Base-by-base conservation (phyloP, 2,329 filamentous ascomycete species). In the Myriosclerotinia duriaeana region DNA sequence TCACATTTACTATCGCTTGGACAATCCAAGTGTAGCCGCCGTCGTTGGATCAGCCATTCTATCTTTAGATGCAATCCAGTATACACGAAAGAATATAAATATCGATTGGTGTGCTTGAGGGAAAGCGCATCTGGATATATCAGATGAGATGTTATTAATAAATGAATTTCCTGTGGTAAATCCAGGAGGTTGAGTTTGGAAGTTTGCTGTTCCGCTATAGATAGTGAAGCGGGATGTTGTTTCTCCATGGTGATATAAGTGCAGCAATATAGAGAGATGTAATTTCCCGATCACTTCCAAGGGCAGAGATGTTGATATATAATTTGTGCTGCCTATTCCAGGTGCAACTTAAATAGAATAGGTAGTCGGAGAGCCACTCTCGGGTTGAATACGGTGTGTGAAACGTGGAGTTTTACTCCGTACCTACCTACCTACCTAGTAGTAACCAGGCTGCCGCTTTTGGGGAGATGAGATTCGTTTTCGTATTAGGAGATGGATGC, bases 91-190 rank as follows among this genome's bases (percentile, higher is more conserved):
- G 76, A 72, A 78, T 87, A 88, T 75, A 91, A 88, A 73, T 89
- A 81, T 67, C 82, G 82, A 73, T 79, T 87, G 26, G 84, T 84
- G 74, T 91, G 88, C 73, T 91, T 91, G 20, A 91, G 78, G 0
- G 88, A 88, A 1, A 91, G 81, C 0, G 89, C 89, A 69, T 92
- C 89, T 0, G 89, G 89, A 69, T 91, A 91, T 42, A 83, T 83
- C 67, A 91, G 84, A 64, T 85, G 79, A 14, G 80, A 75, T 42
- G 84, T 79, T 65, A 91, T 87, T 60, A 85, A 80, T 1, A 89
- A 75, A 71, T 90, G 89, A n/a, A 91, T 80, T 72, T 92, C 89
- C 0, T 85, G 80, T 2, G 89, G 89, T 2, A 91, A 79, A 20
- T 58, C 44, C 62, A 69, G 50, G 22, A 69, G 12, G 46, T 36